Evolutionary conservation across 1,139 yeast species (phyloP), one percentile per base, ranked within the genome.

Genomic region (Saccharomyces hybrid): DNA sequence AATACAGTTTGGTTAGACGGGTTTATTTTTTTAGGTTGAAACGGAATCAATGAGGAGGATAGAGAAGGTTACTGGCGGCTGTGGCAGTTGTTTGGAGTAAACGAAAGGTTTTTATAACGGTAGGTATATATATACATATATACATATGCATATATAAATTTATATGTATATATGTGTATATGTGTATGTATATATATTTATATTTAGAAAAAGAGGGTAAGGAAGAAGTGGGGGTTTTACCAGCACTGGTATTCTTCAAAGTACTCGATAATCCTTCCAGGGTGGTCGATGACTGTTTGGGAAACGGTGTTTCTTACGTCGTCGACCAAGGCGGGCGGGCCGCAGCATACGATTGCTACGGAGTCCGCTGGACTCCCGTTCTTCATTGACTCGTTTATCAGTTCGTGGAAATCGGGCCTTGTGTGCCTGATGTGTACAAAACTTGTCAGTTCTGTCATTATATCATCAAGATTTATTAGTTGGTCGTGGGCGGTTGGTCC

Each of bases 251-350:
- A 62, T 47, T 65, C 68, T 52, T 65, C 68, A 51, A 57, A 61
- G 52, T 65, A 65, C 46, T 57, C 60, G 12, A 64, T 59, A 21
- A 52, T 47, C n/a, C 58, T 54, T n/a, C 51, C 46, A 14, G 61
- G 57, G 42, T 62, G 42, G 11, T 53, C 47, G 9, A 52, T 27
- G n/a, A 61, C 53, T 8, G 68, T 1, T 1, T 11, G 32, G 32
- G 73, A 73, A n/a, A 74, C 73, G 16, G 64, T 55, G 49, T 64
- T 64, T 64, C 81, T 73, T 12, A 78, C 65, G 47, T 75, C 76
- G 67, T 83, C 88, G 27, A 78, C 82, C 76, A 80, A 73, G 3
- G 69, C 64, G 14, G 80, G 80, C 52, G 79, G 82, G 1, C 81
- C 83, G 63, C 83, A 79, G 1, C 78, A 66, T 14, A 77, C 69